These are phyloP conservation scores for Alternaria dauci DNA, from an alignment of 2,329 filamentous ascomycete genomes.

Conservation along the genomic window DNA sequence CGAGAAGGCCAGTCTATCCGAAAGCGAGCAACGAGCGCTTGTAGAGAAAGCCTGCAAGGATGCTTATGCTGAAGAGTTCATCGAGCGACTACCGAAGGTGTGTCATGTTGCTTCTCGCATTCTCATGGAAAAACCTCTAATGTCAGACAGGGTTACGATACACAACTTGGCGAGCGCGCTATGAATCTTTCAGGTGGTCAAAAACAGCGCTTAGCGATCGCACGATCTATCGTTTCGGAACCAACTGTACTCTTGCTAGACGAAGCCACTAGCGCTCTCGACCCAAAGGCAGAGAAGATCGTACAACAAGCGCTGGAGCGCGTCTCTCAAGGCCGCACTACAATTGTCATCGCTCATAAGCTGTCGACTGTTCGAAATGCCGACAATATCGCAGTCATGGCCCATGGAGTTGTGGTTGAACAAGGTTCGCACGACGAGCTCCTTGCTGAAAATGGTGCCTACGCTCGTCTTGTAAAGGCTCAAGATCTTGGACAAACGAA, in stretches of 20 bases:
- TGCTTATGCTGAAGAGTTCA: slow-evolving; percentile 95
- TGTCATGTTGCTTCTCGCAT: slow-evolving; percentile 9
- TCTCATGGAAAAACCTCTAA: slow-evolving; percentile 5
- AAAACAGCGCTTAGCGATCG: slow-evolving; percentile 95
- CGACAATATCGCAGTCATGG: slow-evolving; percentile 95
- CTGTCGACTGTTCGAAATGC: slow-evolving; percentile 92
- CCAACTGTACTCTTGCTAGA: slow-evolving; percentile 90
- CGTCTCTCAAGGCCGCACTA: slow-evolving; percentile 85
- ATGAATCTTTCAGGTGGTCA: slow-evolving; percentile 92
- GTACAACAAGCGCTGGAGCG: slow-evolving; percentile 91
- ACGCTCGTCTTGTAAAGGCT: slow-evolving; percentile 70
- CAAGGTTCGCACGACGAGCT: slow-evolving; percentile 87
- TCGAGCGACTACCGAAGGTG: slow-evolving; percentile 65
- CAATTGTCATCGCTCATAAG: slow-evolving; percentile 94
- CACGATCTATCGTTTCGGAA: slow-evolving; percentile 85
- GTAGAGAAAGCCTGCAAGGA: slow-evolving; percentile 83
- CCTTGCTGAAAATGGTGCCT: slow-evolving; percentile 75
- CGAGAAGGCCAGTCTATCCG: slow-evolving; percentile 62
- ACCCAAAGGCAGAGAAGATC: slow-evolving; percentile 92
- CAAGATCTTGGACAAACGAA: slow-evolving; percentile 55
- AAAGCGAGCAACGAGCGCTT: slow-evolving; percentile 71
- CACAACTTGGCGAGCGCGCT: slow-evolving; percentile 89
- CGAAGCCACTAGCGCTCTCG: slow-evolving; percentile 83
- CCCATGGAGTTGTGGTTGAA: slow-evolving; percentile 80
- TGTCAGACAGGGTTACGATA: slow-evolving; percentile 82